phyloP scores from a whole-genome alignment of 2,329 filamentous ascomycete genomes.

The Sordariomycetes sp. region DNA sequence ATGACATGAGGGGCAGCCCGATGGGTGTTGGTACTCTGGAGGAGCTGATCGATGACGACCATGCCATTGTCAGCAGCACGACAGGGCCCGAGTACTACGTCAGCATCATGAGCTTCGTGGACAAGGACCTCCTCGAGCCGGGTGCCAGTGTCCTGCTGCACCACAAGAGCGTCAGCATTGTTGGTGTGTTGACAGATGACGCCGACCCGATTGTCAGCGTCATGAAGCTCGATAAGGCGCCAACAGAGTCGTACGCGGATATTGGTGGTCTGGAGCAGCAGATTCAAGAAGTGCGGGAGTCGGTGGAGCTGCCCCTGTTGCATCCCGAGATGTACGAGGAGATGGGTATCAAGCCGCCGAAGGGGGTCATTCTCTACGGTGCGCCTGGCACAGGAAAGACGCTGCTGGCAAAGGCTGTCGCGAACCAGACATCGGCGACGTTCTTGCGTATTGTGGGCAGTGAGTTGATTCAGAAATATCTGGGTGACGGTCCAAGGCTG shows the following conservation, averaged over 20 bases:
- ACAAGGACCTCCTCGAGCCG: constrained; percentile 95
- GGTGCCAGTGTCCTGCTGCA: constrained; percentile 92
- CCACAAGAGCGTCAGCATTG: constrained; percentile 96
- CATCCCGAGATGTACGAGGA: constrained; percentile 98
- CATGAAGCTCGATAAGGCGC: constrained; percentile 99
- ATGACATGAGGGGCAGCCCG: constrained; percentile 96
- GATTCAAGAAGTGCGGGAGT: constrained; percentile 96
- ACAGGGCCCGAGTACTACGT: constrained; percentile 99
- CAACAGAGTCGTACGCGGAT: constrained; percentile 95
- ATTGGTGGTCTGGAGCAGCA: constrained; percentile 93
- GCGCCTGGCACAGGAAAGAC: constrained; percentile 96
- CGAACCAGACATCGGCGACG: constrained; percentile 97
- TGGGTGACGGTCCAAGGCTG: constrained; percentile 88
- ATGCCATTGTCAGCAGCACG: constrained; percentile 95
- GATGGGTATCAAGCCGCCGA: constrained; percentile 99
- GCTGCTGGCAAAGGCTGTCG: constrained; percentile 89
- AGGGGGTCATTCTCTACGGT: constrained; percentile 98
- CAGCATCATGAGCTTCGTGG: constrained; percentile 99
- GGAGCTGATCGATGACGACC: constrained; percentile 98
- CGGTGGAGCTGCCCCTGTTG: constrained; percentile 86
- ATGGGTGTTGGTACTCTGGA: constrained; percentile 98
- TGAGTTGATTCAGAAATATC: constrained; percentile 97
- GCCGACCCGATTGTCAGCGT: constrained; percentile 92
- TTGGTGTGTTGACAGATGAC: constrained; percentile 94
- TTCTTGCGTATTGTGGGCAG: constrained; percentile 96